A percentile compares a stretch with the other conserved stretches of the same genome.
Evolutionary conservation across 2,329 filamentous ascomycete genomes (phyloP).

Genomic region (Colletotrichum aenigma): DNA sequence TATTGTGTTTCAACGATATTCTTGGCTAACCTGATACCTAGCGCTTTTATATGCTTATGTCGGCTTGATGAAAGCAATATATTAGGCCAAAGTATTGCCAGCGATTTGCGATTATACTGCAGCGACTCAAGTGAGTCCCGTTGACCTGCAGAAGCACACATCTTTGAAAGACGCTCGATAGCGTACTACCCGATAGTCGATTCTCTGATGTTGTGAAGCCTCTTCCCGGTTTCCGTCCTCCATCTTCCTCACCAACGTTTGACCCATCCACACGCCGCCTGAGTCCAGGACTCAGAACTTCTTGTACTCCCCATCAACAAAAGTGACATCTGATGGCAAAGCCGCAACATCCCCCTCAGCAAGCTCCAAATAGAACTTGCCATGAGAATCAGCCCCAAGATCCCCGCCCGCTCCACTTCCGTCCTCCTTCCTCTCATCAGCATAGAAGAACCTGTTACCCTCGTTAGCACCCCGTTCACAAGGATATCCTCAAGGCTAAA

Average conservation of each 20-base stretch:
- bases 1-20: no score
- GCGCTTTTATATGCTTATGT: no score
- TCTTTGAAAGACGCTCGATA: no score
- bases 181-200: no score
- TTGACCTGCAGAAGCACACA: no score
- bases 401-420: background rate
- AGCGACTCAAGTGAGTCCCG: no score
- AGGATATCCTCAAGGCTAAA: background rate
- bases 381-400: background rate
- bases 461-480: background rate
- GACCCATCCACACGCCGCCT: rapidly evolving
- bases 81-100: no score
- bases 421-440: slow-evolving; percentile 8
- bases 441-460: slow-evolving; percentile 8
- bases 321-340: background rate
- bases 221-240: background rate
- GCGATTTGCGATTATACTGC: no score
- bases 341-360: background rate
- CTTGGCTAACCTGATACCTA: no score
- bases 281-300: background rate
- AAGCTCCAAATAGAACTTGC: slow-evolving; percentile 12
- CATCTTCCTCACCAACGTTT: background rate
- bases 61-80: no score
- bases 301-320: slow-evolving; percentile 6
- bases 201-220: background rate